Base-by-base conservation (phyloP, 257 asterid species). In the Verbascum thapsus region DNA sequence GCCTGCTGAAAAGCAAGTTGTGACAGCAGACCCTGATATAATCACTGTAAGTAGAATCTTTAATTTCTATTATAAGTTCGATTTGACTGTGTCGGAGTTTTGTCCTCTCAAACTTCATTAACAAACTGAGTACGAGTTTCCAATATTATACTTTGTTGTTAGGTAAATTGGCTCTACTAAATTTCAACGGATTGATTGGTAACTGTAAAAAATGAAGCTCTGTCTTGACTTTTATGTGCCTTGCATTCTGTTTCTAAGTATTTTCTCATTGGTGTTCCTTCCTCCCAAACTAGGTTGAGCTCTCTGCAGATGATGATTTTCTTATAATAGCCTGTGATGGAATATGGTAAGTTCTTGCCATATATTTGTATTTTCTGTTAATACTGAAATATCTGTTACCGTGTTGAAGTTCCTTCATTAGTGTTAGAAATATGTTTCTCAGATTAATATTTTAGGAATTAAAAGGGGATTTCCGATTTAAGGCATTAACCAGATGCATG, bases 281-380 rank as follows among this genome's bases (percentile, higher is more conserved):
- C 67, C 38, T 41, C 54, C n/a, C n/a, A n/a, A n/a, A n/a, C 73
- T 69, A 94, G 99, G 87, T 84, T 53, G 91, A 87, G 77, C 95
- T 90, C 53, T 64, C 73, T 61, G 83, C 82, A 53, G 92, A 82
- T 54, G 99, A 87, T 78, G 96, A 85, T 47, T 94, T 94, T 78
- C 86, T 94, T 57, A 83, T 94, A 73, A 61, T 90, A 68, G 99
- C 99, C 57, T 90, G 99, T 78, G 99, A 94, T 73, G 99, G 99
- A 70, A 94, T 94, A 78, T 94, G 99, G 97, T 94, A 78, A 74
- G 83, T 65, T 63, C 41, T 48, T 54, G 20, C 45, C 32, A 8
- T 56, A 40, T 71, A 56, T 50, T 20, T 47, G 48, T 66, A 48
- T 22, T 64, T 16, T 38, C 53, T 67, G 63, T 10, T 48, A 23